Base-by-base conservation (phyloP, 768 basidiomycete species). In the Lactarius evosmus region DNA sequence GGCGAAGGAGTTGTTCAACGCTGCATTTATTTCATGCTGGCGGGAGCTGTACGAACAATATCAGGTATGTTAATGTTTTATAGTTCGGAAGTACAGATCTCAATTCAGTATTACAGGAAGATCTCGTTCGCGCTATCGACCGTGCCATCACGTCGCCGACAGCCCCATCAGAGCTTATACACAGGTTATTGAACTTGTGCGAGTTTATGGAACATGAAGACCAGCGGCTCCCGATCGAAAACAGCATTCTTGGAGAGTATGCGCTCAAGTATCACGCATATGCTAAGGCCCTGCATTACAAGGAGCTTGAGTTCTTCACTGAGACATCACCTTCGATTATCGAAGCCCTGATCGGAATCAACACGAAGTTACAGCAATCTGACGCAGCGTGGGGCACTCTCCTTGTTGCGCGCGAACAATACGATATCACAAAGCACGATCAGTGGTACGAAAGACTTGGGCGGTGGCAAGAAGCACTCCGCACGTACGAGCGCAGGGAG, bases 181-280 rank as follows among this genome's bases (percentile, higher is more conserved):
- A 97, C 72, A 84, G 92, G 29, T 78, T 98, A 17, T 82, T 99
- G 60, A 95, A 95, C 74, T 82, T 98, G 29, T 95, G 95, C 4
- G 97, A 99, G 73, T 98, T 98, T 74, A 96, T 98, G 92, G 97
- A 98, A 74, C 96, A 98, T 69, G 95, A 98, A 75, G 97, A 98
- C 71, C 96, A 96, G 71, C 84, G 91, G 0, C 80, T 98, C 1
- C 94, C 94, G 1, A 97, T 98, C 65, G 94, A 97, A 69, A 88
- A 95, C 69, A 85, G 92, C 57, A 93, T 91, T 14, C 83, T 98
- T 16, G 97, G 96, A 40, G 92, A 95, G 71, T 94, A 95, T 71
- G 95, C 97, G 0, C 84, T 92, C 78, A 89, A 88, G 67, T 94
- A 91, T 74, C 89, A 93, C 74, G 95, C 95, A 0, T 98, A 94